Base-by-base conservation (phyloP, 2,329 filamentous ascomycete species). In the Cladosporium sp. region DNA sequence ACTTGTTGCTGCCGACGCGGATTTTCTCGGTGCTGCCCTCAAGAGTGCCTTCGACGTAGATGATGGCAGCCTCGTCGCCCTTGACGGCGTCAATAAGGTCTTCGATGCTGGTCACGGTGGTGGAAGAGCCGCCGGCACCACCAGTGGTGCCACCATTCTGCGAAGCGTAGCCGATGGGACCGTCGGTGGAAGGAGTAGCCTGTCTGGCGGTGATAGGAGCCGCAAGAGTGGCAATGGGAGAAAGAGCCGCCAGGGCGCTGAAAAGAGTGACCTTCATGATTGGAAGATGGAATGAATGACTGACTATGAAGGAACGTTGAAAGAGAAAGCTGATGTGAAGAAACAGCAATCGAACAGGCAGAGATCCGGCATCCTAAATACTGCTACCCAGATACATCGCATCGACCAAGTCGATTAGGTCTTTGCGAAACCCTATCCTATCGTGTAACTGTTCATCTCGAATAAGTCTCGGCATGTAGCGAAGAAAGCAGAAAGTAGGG, bases 1-100 rank as follows among this genome's bases (percentile, higher is more conserved):
- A 78, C 59, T 80, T 84, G 72, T 80, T 78, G 59, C 76, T 76
- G 56, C 71, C 69, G 39, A 83, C 69, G 61, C 77, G 75, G 60
- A 83, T 69, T 30, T 47, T 56, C 51, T 78, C 73, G 38, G 68
- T 74, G 49, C 72, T 74, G 49, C 74, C 75, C 39, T 68, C 69
- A 58, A 82, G 74, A 38, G 73, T 73, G 22, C 80, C 79, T 15
- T 73, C 75, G 63, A 83, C 70, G 59, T 75, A 74, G 59, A 81
- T 74, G 45, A 82, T 78, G 15, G 76, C 72, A 17, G 65, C 66
- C 7, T 66, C 63, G 47, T 66, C 61, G 20, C 66, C 65, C 43
- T 61, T 54, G 39, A 74, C 72, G 40, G 76, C 76, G 14, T 69
- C 63, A n/a, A 68, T 66, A 57, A 80, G 73, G 30, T 73, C 72